These are phyloP conservation scores for Martensiomyces pterosporus DNA, from an alignment of 192 early-diverging fungal genomes.

Conservation along the genomic window DNA sequence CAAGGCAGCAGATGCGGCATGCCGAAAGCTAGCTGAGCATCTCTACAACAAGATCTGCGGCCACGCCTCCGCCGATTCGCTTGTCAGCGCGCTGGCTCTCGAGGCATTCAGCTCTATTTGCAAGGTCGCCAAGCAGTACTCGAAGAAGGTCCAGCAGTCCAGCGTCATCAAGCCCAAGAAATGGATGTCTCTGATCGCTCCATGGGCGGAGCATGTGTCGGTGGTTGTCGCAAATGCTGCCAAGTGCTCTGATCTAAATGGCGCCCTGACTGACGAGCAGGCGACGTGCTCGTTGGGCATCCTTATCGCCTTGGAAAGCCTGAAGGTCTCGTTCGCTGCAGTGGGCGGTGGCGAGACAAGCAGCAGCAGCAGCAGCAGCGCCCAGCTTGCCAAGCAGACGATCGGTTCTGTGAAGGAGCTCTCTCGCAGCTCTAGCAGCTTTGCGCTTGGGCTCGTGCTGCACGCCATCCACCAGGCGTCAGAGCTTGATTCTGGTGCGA, in stretches of 20 bases:
- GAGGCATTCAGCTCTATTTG: constrained; percentile 19
- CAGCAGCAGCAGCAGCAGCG: not conserved
- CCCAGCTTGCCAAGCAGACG: not conserved
- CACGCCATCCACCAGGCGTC: constrained; percentile 6
- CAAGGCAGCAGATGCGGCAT: constrained; percentile 11
- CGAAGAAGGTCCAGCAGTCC: constrained; percentile 1
- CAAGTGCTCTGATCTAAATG: no score
- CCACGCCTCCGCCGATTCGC: not conserved
- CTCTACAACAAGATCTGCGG: constrained; percentile 5
- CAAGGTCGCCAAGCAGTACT: constrained; percentile 6
- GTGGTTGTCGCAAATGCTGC: no score
- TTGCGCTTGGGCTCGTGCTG: constrained; percentile 15
- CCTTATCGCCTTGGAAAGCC: constrained; percentile 8
- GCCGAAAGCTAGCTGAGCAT: constrained; percentile 17
- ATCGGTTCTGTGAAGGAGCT: constrained; percentile 3
- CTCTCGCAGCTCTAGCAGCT: not conserved
- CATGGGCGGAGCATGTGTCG: no score
- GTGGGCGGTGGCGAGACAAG: no score
- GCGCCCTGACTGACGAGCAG: no score
- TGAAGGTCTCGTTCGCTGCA: no score
- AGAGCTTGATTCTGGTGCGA: not conserved
- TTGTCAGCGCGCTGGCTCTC: constrained; percentile 6
- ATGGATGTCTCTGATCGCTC: no score
- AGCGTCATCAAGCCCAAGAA: constrained; percentile 2
- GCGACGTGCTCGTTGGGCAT: constrained; percentile 8